Percentiles rank a stretch among this genome's conserved stretches.
Evolutionary conservation across 129 eudicot species (phyloP).

Genomic region (Gnaphalium uliginosum): DNA sequence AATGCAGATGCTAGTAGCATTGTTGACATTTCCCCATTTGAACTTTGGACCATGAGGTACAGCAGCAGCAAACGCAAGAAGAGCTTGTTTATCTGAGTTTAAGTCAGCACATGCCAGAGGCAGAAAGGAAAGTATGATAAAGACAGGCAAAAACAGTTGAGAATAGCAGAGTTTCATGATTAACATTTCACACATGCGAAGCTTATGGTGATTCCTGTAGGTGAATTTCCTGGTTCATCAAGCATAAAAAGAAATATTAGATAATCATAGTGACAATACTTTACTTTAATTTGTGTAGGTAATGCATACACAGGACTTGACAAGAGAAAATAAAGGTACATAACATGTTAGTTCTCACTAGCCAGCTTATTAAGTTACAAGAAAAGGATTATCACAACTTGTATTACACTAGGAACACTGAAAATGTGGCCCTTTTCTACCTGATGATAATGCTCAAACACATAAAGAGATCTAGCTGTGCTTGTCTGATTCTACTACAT

Average conservation of each 20-base stretch:
- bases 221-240: slow-evolving; percentile 33
- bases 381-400: background rate
- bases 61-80: slow-evolving; percentile 55
- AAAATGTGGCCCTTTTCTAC: background rate
- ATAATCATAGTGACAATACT: slow-evolving; percentile 5
- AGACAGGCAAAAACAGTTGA: slow-evolving; percentile 30
- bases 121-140: slow-evolving; percentile 45
- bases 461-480: background rate
- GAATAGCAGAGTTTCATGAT: slow-evolving; percentile 42
- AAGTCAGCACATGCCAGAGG: slow-evolving; percentile 47
- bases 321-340: background rate
- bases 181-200: slow-evolving; percentile 19
- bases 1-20: slow-evolving; percentile 47
- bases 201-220: slow-evolving; percentile 10
- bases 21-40: slow-evolving; percentile 48
- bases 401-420: background rate
- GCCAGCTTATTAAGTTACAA: background rate
- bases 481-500: background rate
- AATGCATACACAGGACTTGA: background rate
- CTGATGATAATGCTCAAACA: background rate
- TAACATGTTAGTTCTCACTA: background rate
- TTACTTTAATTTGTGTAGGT: background rate
- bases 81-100: slow-evolving; percentile 60
- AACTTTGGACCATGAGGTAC: slow-evolving; percentile 70
- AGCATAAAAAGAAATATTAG: slow-evolving; percentile 9